Base-by-base conservation (phyloP, 176 grass and related monocot species). In the Echinochloa phyllopogon region DNA sequence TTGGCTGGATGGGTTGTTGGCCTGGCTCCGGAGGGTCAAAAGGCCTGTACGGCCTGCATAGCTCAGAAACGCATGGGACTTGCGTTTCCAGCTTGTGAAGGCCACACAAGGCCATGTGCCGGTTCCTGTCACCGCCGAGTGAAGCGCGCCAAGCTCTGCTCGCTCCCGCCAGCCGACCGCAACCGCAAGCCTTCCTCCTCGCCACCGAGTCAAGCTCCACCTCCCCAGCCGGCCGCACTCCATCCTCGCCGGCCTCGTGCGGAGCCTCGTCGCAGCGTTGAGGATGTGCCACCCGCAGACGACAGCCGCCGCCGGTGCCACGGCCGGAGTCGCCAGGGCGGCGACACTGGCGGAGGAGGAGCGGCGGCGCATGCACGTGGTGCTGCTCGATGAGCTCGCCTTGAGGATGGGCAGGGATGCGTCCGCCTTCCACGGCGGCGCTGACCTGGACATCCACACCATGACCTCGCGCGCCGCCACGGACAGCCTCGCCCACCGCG, bases 281-380 rank as follows among this genome's bases (percentile, higher is more conserved):
- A 5, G 77, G 77, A 66, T 66, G 61, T 80, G 77, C 77, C 77
- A 80, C 62, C 61, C 62, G 29, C 47, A 66, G 24, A 49, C 9
- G 24, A 2, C 58, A 13, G 53, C 53, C 67, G n/a, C n/a, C 15
- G 27, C 9, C 48, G 48, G 10, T 48, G 72, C 27, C 27, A 36
- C 48, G 48, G 6, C n/a, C n/a, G n/a, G 61, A 64, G 29, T 18
- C n/a, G n/a, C n/a, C 27, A 53, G 47, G 13, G 0, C 10, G 36
- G 2, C 65, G 37, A 37, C 72, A 10, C 74, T 53, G 74, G 77
- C 13, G 77, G 61, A 79, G 43, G 59, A 79, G 60, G 60, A 79
- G 59, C 24, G 52, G 51, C 10, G 37, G 17, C 50, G 51, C 5
- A 38, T 40, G 73, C 73, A 8, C 21, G 3, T 21, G 37, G 12